Conservation (phyloP, 2,329 filamentous ascomycete genomes). For the Hawksworthiomyces lignivorus region DNA sequence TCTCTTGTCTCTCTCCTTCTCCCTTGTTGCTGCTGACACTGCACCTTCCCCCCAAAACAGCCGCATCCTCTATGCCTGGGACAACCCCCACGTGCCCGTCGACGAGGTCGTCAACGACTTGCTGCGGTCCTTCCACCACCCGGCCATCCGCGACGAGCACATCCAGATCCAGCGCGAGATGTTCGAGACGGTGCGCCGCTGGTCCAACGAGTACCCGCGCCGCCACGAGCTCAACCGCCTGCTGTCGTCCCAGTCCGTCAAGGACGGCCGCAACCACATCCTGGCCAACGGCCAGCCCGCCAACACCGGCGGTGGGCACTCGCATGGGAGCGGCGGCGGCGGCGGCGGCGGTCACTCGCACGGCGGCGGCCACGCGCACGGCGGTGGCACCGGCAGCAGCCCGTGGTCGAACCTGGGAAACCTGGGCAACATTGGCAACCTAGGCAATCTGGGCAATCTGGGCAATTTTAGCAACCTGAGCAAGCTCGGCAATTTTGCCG, state of each 20-base stretch:
- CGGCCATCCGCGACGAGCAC: constrained; percentile 66
- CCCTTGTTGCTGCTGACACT: too few species aligned
- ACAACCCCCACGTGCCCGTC: constrained; percentile 74
- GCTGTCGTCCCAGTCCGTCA: constrained; percentile 79
- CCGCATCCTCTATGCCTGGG: constrained; percentile 85
- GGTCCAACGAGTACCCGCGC: constrained; percentile 64
- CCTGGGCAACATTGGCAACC: constrained; percentile 35
- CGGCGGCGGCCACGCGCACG: constrained; percentile 24
- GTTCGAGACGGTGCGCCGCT: constrained; percentile 77
- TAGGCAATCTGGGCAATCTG: constrained; percentile 35
- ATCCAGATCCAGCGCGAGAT: constrained; percentile 79
- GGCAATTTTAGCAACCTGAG: constrained; percentile 30
- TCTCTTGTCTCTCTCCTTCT: background rate
- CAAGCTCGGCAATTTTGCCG: constrained; percentile 23
- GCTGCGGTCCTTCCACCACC: constrained; percentile 81
- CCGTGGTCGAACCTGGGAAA: constrained; percentile 13
- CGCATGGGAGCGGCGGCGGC: constrained; percentile 18
- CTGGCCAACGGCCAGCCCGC: constrained; percentile 27
- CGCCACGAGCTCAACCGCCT: constrained; percentile 62
- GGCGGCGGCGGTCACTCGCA: constrained; percentile 24
- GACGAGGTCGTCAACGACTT: constrained; percentile 80
- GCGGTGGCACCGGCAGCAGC: background rate
- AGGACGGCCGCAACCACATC: constrained; percentile 71
- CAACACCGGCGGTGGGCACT: constrained; percentile 20
- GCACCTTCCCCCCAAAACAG: too few species aligned